Evolutionary conservation across 192 early-diverging fungal genomes (phyloP).

Genomic region (Blastocladiella britannica): DNA sequence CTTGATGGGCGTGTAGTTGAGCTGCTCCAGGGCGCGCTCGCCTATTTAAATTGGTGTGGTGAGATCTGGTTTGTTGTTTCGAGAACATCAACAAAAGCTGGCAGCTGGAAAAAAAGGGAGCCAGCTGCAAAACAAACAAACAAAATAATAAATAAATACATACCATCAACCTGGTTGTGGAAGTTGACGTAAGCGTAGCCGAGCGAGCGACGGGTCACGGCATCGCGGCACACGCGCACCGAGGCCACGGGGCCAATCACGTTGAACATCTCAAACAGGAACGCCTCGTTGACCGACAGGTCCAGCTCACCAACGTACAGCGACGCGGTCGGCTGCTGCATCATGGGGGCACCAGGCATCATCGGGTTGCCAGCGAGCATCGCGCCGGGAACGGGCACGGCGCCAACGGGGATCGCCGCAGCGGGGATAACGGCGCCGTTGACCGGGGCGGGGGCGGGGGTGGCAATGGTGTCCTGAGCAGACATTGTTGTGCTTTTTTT

Average conservation of each 20-base stretch:
- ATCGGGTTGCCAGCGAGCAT: slow-evolving; percentile 4
- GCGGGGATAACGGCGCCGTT: slow-evolving; percentile 10
- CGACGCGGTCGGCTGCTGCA: slow-evolving; percentile 40
- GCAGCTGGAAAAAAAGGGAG: neutral
- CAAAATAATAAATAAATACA: slow-evolving; percentile 7
- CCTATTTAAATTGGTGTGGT: too few relatives aligned
- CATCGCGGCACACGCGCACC: slow-evolving; percentile 95
- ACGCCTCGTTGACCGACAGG: slow-evolving; percentile 86
- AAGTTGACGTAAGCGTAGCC: slow-evolving; percentile 99
- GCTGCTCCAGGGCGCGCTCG: slow-evolving; percentile 72
- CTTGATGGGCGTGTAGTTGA: slow-evolving; percentile 94
- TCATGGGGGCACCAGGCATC: slow-evolving; percentile 12
- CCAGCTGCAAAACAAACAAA: neutral
- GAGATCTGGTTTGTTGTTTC: neutral
- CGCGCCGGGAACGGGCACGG: slow-evolving; percentile 23
- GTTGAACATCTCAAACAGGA: slow-evolving; percentile 94
- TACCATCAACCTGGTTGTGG: slow-evolving; percentile 65
- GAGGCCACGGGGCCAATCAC: slow-evolving; percentile 81
- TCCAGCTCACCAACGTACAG: slow-evolving; percentile 97
- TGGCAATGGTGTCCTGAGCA: slow-evolving; percentile 6
- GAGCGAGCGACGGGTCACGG: slow-evolving; percentile 82
- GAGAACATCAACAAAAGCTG: slow-evolving; percentile 3
- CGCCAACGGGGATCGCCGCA: slow-evolving; percentile 21
- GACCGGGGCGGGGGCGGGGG: slow-evolving; percentile 14
- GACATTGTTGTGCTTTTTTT: slow-evolving; percentile 1